Conservation (phyloP, 805 yeast genomes). For the Candida awuae region DNA sequence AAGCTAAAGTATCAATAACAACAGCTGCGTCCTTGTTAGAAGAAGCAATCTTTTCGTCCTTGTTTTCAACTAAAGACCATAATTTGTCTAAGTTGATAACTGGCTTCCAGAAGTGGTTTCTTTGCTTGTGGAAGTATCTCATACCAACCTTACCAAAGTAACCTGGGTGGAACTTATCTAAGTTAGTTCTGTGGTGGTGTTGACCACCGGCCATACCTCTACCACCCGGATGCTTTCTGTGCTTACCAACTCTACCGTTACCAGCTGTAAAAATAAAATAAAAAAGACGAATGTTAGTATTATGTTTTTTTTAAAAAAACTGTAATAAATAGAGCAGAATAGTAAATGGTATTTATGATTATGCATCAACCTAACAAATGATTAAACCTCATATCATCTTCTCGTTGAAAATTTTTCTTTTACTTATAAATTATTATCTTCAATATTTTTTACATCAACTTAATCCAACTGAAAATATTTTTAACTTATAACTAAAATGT, state of each 20-base stretch:
- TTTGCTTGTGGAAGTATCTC: conserved; percentile 98
- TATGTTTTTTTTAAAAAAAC: not conserved
- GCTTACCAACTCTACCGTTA: conserved; percentile 99
- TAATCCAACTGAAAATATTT: too few species aligned
- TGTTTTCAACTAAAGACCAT: conserved; percentile 95
- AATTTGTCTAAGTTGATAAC: conserved; percentile 95
- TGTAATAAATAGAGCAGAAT: not conserved
- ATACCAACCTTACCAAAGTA: conserved; percentile 99
- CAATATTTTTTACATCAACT: too few species aligned
- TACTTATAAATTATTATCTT: too few species aligned
- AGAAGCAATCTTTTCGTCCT: conserved; percentile 84
- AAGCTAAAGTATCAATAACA: conserved; percentile 98
- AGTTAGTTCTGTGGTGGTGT: conserved; percentile 99
- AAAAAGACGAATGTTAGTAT: conserved; percentile 13
- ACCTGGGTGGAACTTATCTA: conserved; percentile 99
- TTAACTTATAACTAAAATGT: too few species aligned
- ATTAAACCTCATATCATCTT: too few species aligned
- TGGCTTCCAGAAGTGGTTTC: conserved; percentile 95
- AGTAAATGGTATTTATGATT: too few species aligned
- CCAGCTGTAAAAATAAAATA: conserved; percentile 63
- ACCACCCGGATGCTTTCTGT: conserved; percentile 99
- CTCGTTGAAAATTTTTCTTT: too few species aligned
- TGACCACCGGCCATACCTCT: conserved; percentile 99
- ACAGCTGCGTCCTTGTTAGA: conserved; percentile 89
- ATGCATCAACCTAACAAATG: too few species aligned